Evolutionary conservation across 164 flowering plant species (phyloP), one percentile per base, ranked within the genome.

Genomic region (Nymphaea colorata): DNA sequence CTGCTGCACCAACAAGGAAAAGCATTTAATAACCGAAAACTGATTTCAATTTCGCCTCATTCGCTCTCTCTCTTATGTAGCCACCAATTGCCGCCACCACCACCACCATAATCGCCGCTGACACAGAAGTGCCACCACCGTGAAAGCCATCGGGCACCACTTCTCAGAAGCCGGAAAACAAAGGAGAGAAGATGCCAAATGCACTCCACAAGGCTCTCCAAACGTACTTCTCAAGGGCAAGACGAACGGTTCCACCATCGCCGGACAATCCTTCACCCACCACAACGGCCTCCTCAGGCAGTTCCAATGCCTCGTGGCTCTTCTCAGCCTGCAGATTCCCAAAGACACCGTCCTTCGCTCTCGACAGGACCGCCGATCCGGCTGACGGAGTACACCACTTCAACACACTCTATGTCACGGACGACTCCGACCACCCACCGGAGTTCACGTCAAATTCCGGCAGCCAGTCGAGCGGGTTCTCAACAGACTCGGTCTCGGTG

Each of bases 281-380:
- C 17, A 71, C 82, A 0, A 25, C 36, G 3, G 55, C 7, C 7
- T 65, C 61, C 72, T 72, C 41, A 14, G 67, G 10, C 61, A 68
- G 2, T 68, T 2, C 75, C 12, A 68, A 86, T 42, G 78, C 79
- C 10, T 75, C 65, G 3, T 72, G 83, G 84, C 64, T 87, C 17
- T 76, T 84, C 17, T 68, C 79, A 3, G 83, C 85, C 0, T 91
- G 94, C 80, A 80, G 76, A 61, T 81, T 82, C 79, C 80, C 94
- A 11, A 87, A 71, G 69, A 86, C 93, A 42, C 83, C 70, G 0
- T 89, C 92, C 0, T 84, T 85, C 64, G 72, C 87, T 67, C 15
- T 73, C n/a, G 80, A 77, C 44, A 70, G 70, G 3, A 17, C 47
- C 47, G 68, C 43, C 12, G 44, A 41, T 4, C 25, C 64, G 3